Conservation (phyloP, 176 grass and related monocot species). For the Cymbopogon citratus region DNA sequence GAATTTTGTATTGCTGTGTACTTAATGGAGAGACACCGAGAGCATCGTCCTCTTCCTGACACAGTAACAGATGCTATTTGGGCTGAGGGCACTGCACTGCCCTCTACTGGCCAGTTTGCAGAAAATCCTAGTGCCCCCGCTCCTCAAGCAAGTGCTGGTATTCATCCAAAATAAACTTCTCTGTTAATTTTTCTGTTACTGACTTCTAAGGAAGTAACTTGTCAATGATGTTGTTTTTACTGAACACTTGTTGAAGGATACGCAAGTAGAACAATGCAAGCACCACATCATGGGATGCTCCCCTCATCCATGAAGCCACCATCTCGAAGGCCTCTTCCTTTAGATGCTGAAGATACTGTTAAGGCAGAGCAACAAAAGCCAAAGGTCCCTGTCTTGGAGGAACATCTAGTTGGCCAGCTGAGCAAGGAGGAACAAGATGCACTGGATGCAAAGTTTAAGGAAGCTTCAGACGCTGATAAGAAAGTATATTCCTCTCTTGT, state of each 20-base stretch:
- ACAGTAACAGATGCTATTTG: slow-evolving; percentile 75
- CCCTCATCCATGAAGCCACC: slow-evolving; percentile 58
- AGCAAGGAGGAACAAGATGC: slow-evolving; percentile 87
- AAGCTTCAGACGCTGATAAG: slow-evolving; percentile 92
- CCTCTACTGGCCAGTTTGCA: slow-evolving; percentile 80
- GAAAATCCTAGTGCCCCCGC: slow-evolving; percentile 39
- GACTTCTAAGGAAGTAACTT: neutral
- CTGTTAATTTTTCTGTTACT: neutral
- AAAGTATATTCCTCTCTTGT: slow-evolving; percentile 37
- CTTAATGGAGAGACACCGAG: slow-evolving; percentile 93
- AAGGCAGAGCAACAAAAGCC: slow-evolving; percentile 66
- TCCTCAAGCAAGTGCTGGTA: slow-evolving; percentile 67
- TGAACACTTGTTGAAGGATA: slow-evolving; percentile 48
- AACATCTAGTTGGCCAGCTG: slow-evolving; percentile 80
- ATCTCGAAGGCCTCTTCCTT: slow-evolving; percentile 50
- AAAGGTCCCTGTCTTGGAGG: slow-evolving; percentile 81
- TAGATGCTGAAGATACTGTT: slow-evolving; percentile 41
- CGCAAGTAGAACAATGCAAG: slow-evolving; percentile 52
- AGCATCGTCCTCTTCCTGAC: slow-evolving; percentile 74
- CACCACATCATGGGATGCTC: slow-evolving; percentile 46
- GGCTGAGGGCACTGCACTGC: slow-evolving; percentile 77
- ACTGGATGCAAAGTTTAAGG: slow-evolving; percentile 80
- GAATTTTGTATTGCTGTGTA: slow-evolving; percentile 96
- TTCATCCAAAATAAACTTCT: slow-evolving; percentile 24
- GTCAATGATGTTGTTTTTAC: slow-evolving; percentile 28